These are phyloP conservation scores for Solanum sejunctum DNA, from an alignment of 257 asterid species.

Conservation along the genomic window DNA sequence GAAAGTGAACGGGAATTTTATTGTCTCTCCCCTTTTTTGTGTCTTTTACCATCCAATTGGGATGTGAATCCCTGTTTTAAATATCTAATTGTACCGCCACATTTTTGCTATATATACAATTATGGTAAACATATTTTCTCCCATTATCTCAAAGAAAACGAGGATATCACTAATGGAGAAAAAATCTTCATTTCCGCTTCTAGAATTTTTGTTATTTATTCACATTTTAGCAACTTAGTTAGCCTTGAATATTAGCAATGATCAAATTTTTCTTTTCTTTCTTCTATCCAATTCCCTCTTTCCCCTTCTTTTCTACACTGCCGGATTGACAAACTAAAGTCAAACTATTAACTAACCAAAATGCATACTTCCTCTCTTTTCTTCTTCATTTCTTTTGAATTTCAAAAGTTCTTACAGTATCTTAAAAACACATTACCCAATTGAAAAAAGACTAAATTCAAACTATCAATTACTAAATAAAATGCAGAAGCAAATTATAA, in stretches of 20 bases:
- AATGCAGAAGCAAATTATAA: not conserved
- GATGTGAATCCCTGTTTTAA: not conserved
- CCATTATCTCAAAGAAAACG: not conserved
- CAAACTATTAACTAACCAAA: not conserved
- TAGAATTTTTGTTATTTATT: not conserved
- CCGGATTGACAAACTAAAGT: not conserved
- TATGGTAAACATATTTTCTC: not conserved
- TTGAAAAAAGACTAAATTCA: not conserved
- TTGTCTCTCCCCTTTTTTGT: not conserved
- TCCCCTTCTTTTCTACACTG: not conserved
- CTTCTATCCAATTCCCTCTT: not conserved
- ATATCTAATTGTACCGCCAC: not conserved
- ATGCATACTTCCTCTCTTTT: not conserved
- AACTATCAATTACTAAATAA: not conserved
- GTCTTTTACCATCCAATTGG: not conserved
- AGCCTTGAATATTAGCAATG: conserved; percentile 8
- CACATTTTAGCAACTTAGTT: not conserved
- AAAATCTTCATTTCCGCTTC: not conserved
- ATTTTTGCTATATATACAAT: not conserved
- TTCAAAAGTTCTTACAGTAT: no score
- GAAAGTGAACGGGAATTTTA: not conserved
- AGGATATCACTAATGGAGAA: not conserved
- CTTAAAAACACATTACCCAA: no score
- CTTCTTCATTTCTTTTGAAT: not conserved
- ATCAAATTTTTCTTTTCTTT: conserved; percentile 3